Evolutionary conservation across 1,139 yeast species (phyloP), one percentile per base, ranked within the genome.

Genomic region (Blastobotrys buckinghamii): DNA sequence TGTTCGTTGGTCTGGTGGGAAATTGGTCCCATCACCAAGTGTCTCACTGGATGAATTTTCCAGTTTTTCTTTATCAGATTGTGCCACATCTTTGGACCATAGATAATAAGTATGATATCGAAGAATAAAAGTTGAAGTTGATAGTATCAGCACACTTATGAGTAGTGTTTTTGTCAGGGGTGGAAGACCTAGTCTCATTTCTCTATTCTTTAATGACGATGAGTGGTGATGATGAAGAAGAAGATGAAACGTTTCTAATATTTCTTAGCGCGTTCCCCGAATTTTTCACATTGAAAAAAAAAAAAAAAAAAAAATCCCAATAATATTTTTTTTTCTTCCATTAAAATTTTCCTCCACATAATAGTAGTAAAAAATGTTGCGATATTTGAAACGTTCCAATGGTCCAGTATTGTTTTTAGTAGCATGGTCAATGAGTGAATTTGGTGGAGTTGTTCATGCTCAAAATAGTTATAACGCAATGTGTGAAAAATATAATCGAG

Each of bases 121-220:
- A 35, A 71, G 49, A 33, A 63, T 53, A 30, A 65, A 68, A 15
- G 71, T 60, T 3, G 64, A 51, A 4, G 63, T 20, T 1, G 76
- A 68, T 7, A 66, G 54, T 15, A 53, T 50, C 1, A 72, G 55
- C 47, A 70, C 62, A 8, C 62, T 51, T 6, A 58, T 40, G 5
- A 72, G 55, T 15, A 71, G 55, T 16, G 59, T 62, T 50, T 63
- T 62, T 1, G 77, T 72, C 15, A 73, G 70, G 22, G 66, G 66
- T 8, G 77, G 77, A n/a, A 71, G 55, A 39, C 61, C 62, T 29
- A 56, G 42, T 39, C 55, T 45, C 47, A 44, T 44, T n/a, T n/a
- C n/a, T 13, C 8, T 34, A 8, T n/a, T n/a, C n/a, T n/a, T n/a
- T n/a, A n/a, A n/a, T n/a, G n/a, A n/a, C n/a, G n/a, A n/a, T n/a